Percentiles rank a stretch among this genome's conserved stretches.
Conservation (phyloP, 164 flowering plant species). For the Dillenia turbinata region DNA sequence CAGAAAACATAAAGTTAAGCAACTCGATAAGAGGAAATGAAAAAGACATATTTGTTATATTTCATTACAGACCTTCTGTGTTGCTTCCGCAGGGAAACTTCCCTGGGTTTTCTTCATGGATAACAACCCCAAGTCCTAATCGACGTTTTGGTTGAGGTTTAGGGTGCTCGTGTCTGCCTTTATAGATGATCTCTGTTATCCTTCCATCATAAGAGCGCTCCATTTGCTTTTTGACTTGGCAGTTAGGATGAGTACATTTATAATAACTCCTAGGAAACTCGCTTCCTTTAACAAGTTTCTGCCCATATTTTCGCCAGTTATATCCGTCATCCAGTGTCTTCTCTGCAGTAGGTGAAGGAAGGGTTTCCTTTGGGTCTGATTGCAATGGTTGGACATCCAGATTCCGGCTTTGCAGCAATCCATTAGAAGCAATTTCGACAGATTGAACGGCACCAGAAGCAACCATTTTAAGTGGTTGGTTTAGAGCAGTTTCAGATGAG, state of each 20-base stretch:
- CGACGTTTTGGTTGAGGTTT: constrained; percentile 40
- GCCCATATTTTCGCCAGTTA: constrained; percentile 84
- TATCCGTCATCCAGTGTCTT: constrained; percentile 59
- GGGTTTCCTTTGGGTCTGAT: constrained; percentile 29
- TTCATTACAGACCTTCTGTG: constrained; percentile 37
- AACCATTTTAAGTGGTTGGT: background rate
- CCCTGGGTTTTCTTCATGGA: constrained; percentile 19
- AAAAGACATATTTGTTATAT: background rate
- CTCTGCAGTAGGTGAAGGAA: constrained; percentile 30
- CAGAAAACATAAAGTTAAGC: constrained; percentile 8
- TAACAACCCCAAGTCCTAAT: constrained; percentile 22
- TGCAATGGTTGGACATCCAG: constrained; percentile 17
- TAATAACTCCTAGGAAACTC: constrained; percentile 65
- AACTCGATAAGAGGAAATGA: background rate
- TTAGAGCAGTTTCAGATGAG: too few species aligned
- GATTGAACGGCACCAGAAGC: constrained; percentile 19
- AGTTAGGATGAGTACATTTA: constrained; percentile 64
- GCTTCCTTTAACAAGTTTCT: constrained; percentile 70
- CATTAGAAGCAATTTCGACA: constrained; percentile 24
- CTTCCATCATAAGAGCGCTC: constrained; percentile 62
- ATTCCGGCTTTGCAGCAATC: constrained; percentile 14
- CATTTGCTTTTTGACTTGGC: constrained; percentile 62
- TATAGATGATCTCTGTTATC: constrained; percentile 46
- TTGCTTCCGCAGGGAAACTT: constrained; percentile 14
- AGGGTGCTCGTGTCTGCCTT: constrained; percentile 72